Evolutionary conservation across 352 stramenopile genomes (phyloP).

Genomic region (Globisporangium emineosum): DNA sequence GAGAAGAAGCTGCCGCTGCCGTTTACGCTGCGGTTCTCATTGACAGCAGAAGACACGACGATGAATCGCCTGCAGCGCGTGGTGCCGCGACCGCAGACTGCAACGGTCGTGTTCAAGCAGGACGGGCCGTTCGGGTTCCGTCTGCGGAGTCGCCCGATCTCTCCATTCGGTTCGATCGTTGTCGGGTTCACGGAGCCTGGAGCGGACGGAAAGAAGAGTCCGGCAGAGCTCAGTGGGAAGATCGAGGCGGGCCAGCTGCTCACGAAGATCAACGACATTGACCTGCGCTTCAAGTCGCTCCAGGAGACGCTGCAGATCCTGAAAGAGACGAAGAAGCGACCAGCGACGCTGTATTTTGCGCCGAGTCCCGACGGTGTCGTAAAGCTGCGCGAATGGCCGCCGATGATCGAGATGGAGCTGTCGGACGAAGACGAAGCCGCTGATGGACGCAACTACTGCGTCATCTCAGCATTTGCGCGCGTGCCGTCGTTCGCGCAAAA

Average conservation of each 20-base stretch:
- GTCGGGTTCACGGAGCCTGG: slow-evolving; percentile 55
- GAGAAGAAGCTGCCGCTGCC: slow-evolving; percentile 42
- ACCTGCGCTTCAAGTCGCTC: slow-evolving; percentile 66
- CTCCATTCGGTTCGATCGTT: slow-evolving; percentile 69
- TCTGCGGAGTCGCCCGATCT: slow-evolving; percentile 67
- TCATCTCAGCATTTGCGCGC: slow-evolving; percentile 63
- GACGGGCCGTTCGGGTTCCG: slow-evolving; percentile 71
- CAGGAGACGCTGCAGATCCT: slow-evolving; percentile 57
- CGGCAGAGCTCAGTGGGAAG: slow-evolving; percentile 67
- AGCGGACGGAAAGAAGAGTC: slow-evolving; percentile 47
- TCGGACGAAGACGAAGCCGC: slow-evolving; percentile 47
- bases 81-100: slow-evolving; percentile 46
- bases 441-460: slow-evolving; percentile 59
- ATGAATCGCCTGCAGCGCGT: slow-evolving; percentile 50
- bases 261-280: slow-evolving; percentile 58
- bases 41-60: slow-evolving; percentile 54
- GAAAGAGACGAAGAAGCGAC: slow-evolving; percentile 52
- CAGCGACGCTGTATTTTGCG: slow-evolving; percentile 71
- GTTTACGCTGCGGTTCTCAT: slow-evolving; percentile 65
- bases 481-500: slow-evolving; percentile 75
- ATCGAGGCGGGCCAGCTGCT: slow-evolving; percentile 69
- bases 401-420: slow-evolving; percentile 75
- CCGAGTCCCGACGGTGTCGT: slow-evolving; percentile 75
- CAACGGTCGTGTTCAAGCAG: slow-evolving; percentile 67
- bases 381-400: slow-evolving; percentile 76